Conservation (phyloP, 345 rosid species). For the Mallotus nudiflorus region DNA sequence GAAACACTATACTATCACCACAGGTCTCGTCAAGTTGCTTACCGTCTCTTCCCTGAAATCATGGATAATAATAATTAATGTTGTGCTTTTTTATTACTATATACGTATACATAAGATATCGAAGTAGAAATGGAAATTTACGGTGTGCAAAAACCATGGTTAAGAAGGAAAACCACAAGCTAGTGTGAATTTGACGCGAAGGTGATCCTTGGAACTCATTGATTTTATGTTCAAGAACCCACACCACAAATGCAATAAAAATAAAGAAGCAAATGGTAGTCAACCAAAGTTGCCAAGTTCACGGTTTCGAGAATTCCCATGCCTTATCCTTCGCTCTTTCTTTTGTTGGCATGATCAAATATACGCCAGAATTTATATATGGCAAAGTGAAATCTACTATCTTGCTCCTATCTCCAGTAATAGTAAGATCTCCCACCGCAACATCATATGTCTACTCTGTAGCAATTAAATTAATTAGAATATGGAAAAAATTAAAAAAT, state of each 20-base stretch:
- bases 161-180: neutral
- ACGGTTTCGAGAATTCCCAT: neutral
- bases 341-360: neutral
- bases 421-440: neutral
- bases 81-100: too few species aligned
- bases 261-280: neutral
- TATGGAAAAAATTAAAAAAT: too few species aligned
- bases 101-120: too few species aligned
- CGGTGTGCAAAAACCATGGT: neutral
- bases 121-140: too few species aligned
- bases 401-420: neutral
- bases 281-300: neutral
- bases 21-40: too few species aligned
- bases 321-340: neutral
- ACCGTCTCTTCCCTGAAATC: too few species aligned
- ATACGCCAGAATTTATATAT: neutral
- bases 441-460: too few species aligned
- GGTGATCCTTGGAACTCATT: too few species aligned
- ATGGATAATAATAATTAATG: too few species aligned
- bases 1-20: conserved; percentile 46
- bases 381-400: neutral
- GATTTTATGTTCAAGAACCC: too few species aligned
- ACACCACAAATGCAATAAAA: neutral
- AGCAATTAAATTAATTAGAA: too few species aligned
- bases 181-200: neutral